These are phyloP conservation scores for Arthrobotrys sinensis DNA, from an alignment of 2,329 filamentous ascomycete species.

Conservation along the genomic window DNA sequence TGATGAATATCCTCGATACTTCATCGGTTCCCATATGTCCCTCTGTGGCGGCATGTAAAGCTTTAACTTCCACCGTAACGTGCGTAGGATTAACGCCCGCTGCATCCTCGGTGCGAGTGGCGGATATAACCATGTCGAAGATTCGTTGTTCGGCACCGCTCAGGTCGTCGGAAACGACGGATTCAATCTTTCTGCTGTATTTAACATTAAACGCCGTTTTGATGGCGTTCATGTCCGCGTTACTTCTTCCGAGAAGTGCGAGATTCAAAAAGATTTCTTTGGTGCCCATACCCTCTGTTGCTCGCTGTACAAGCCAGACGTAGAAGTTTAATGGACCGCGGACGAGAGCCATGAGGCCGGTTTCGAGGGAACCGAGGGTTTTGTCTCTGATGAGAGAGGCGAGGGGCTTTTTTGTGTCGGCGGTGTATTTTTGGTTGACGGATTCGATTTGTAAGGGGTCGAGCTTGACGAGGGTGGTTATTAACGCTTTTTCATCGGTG, in stretches of 20 bases:
- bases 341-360: conserved; percentile 80
- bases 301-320: conserved; percentile 77
- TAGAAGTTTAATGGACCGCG: conserved; percentile 86
- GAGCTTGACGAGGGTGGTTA: conserved; percentile 76
- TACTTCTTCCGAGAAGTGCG: conserved; percentile 83
- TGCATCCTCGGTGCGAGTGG: conserved; percentile 82
- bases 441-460: conserved; percentile 84
- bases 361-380: conserved; percentile 80
- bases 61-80: conserved; percentile 81
- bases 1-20: conserved; percentile 83
- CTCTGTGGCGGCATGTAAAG: conserved; percentile 83
- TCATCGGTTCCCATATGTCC: conserved; percentile 75
- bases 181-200: conserved; percentile 78
- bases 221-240: conserved; percentile 90
- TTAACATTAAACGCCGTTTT: conserved; percentile 81
- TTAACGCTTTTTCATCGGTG: conserved; percentile 85
- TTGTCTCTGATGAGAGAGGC: conserved; percentile 83
- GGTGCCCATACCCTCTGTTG: conserved; percentile 84
- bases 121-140: conserved; percentile 85
- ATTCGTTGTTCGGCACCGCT: conserved; percentile 88
- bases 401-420: conserved; percentile 77
- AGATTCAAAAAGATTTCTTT: conserved; percentile 91
- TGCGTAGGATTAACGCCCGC: conserved; percentile 81
- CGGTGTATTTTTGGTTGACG: conserved; percentile 78
- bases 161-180: conserved; percentile 82